A percentile compares a stretch with the other conserved stretches of the same genome.
phyloP scores from a whole-genome alignment of 208 protist species.

The Leishmania mexicana region DNA sequence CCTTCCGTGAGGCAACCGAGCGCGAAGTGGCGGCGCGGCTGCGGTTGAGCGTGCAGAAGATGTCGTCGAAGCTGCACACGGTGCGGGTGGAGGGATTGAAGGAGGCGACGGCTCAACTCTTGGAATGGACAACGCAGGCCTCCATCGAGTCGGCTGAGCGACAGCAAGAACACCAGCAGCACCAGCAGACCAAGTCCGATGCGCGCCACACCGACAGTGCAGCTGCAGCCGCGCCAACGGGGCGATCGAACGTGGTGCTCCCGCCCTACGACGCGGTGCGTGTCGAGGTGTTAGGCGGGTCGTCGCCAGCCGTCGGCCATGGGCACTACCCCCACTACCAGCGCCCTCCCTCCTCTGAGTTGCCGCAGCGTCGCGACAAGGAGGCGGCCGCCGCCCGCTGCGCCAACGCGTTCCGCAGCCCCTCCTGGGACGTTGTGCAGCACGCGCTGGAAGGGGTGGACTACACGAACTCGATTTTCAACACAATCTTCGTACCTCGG shows the following conservation, averaged over 20 bases:
- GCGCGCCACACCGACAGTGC: background rate
- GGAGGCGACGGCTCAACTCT: conserved; percentile 51
- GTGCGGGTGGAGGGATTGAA: conserved; percentile 67
- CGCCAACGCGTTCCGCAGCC: conserved; percentile 22
- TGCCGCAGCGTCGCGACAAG: background rate
- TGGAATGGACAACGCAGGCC: conserved; percentile 52
- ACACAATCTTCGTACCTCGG: conserved; percentile 58
- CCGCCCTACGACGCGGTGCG: conserved; percentile 70
- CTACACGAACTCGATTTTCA: conserved; percentile 67
- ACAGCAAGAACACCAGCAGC: background rate
- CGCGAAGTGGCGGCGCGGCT: conserved; percentile 58
- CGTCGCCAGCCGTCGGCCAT: conserved; percentile 6
- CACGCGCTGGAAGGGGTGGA: conserved; percentile 57
- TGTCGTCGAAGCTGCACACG: conserved; percentile 57
- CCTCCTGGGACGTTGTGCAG: conserved; percentile 65
- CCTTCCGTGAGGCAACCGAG: conserved; percentile 52
- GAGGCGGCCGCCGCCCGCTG: background rate
- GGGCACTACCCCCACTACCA: background rate
- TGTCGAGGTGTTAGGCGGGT: conserved; percentile 44
- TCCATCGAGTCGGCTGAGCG: conserved; percentile 53
- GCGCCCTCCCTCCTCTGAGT: background rate
- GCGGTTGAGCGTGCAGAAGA: conserved; percentile 53
- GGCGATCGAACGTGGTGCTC: conserved; percentile 4
- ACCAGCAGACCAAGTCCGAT: background rate
- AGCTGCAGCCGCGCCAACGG: background rate